These are phyloP conservation scores for Venturia effusa DNA, from an alignment of 2,329 filamentous ascomycete genomes.

Conservation along the genomic window DNA sequence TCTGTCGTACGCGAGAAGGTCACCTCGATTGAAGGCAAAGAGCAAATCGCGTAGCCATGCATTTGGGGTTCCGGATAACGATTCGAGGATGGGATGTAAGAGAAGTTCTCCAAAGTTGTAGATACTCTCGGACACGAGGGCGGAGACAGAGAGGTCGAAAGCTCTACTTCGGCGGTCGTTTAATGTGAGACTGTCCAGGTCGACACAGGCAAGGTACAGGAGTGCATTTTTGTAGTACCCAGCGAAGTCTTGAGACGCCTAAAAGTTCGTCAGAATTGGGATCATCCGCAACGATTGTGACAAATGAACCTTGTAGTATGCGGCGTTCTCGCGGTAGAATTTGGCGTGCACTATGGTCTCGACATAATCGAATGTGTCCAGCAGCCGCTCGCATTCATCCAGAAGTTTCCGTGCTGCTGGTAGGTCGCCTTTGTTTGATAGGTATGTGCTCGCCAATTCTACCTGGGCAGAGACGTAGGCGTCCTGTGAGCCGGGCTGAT, in stretches of 20 bases:
- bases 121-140: conserved; percentile 85
- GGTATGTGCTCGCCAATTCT: conserved; percentile 77
- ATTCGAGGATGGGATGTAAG: conserved; percentile 88
- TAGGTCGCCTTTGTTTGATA: conserved; percentile 61
- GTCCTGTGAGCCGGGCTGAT: conserved; percentile 88
- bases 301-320: conserved; percentile 67
- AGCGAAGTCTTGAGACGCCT: conserved; percentile 81
- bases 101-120: conserved; percentile 99
- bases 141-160: conserved; percentile 86
- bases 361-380: conserved; percentile 88
- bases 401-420: conserved; percentile 80
- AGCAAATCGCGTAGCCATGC: conserved; percentile 91
- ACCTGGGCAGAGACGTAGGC: conserved; percentile 91
- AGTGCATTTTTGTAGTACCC: conserved; percentile 96
- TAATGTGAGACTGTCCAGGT: conserved; percentile 61
- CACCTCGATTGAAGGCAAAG: conserved; percentile 94
- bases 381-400: conserved; percentile 73
- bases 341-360: conserved; percentile 92
- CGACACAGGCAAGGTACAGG: conserved; percentile 92
- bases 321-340: conserved; percentile 91
- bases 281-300: not conserved
- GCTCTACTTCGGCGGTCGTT: conserved; percentile 69
- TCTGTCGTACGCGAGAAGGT: conserved; percentile 76
- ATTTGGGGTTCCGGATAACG: conserved; percentile 62
- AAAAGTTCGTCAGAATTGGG: conserved; percentile 9